Evolutionary conservation across 2,329 filamentous ascomycete species (phyloP).

Genomic region (Xylaria sp.): DNA sequence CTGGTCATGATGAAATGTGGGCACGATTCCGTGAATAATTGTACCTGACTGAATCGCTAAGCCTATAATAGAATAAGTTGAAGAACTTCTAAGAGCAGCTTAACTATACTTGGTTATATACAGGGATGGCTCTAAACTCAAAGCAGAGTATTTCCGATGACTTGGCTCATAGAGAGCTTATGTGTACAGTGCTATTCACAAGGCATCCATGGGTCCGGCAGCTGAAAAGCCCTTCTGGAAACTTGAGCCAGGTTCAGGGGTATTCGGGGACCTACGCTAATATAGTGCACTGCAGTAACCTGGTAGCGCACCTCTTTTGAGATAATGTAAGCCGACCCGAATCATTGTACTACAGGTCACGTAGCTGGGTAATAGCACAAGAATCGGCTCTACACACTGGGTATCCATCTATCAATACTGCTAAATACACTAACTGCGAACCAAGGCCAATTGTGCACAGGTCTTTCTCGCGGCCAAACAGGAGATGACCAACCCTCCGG

Average conservation of each 20-base stretch:
- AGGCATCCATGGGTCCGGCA: slow-evolving; percentile 25
- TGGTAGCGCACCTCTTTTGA: too few relatives aligned
- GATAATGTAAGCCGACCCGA: neutral
- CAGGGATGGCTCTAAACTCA: slow-evolving; percentile 28
- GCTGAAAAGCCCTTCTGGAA: slow-evolving; percentile 21
- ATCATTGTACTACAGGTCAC: neutral
- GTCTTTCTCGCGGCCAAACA: slow-evolving; percentile 17
- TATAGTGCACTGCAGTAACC: neutral
- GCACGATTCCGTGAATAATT: slow-evolving; percentile 23
- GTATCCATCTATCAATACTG: neutral
- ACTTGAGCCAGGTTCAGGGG: slow-evolving; percentile 32
- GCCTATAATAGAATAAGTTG: slow-evolving; percentile 30
- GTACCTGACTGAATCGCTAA: slow-evolving; percentile 19
- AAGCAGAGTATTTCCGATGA: slow-evolving; percentile 27
- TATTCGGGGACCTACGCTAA: slow-evolving; percentile 9
- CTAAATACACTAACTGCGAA: too few relatives aligned
- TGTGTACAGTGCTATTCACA: slow-evolving; percentile 10
- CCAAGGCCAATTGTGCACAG: too few relatives aligned
- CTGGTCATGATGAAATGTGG: slow-evolving; percentile 31
- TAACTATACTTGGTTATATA: slow-evolving; percentile 12
- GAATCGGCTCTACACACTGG: neutral
- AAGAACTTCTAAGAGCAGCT: slow-evolving; percentile 23
- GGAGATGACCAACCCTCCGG: slow-evolving; percentile 13
- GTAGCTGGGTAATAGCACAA: neutral
- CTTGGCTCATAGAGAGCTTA: slow-evolving; percentile 12